Evolutionary conservation across 2,329 filamentous ascomycete genomes (phyloP).

Genomic region (Cryphonectria parasitica): DNA sequence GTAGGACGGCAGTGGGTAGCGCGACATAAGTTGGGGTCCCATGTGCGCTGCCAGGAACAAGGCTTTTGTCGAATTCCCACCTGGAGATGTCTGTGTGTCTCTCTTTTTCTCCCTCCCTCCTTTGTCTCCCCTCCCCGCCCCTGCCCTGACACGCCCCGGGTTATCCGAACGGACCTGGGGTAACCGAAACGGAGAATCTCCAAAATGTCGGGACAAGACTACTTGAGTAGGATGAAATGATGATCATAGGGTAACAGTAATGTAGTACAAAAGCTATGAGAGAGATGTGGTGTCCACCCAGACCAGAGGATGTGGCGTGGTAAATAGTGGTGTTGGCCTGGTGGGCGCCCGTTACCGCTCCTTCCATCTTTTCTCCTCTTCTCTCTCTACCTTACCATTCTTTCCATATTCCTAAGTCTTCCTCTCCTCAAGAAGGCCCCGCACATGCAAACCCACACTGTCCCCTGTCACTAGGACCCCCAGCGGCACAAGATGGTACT

Average conservation of each 20-base stretch:
- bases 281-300: too few relatives aligned
- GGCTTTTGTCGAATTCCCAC: neutral
- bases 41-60: neutral
- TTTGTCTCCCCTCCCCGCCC: neutral
- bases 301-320: too few relatives aligned
- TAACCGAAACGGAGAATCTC: neutral
- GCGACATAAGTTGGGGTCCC: neutral
- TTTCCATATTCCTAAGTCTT: too few relatives aligned
- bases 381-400: too few relatives aligned
- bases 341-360: neutral
- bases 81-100: neutral
- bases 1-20: neutral
- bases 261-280: too few relatives aligned
- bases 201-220: neutral
- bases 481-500: too few relatives aligned
- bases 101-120: neutral
- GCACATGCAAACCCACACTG: too few relatives aligned
- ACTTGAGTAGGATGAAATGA: neutral
- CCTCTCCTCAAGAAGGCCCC: too few relatives aligned
- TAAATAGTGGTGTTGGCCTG: too few relatives aligned
- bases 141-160: neutral
- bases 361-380: neutral
- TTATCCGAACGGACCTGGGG: neutral
- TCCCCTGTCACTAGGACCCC: too few relatives aligned
- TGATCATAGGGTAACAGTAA: too few relatives aligned